Evolutionary conservation across 1,284 basidiomycete species (phyloP).

Genomic region (Schizophyllum amplum): DNA sequence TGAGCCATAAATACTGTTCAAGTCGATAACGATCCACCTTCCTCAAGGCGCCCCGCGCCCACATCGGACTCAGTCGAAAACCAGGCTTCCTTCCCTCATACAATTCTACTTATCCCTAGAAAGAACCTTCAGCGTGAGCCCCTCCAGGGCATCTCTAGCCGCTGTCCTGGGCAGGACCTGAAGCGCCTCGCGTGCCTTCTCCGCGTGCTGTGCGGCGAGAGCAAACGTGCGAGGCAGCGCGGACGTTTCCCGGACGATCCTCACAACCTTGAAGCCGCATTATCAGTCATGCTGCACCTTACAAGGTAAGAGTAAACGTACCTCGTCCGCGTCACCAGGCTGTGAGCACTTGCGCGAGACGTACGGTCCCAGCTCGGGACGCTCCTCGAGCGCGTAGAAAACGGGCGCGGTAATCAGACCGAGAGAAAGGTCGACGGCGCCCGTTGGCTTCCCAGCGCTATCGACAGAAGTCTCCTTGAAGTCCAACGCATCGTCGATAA

Average conservation of each 20-base stretch:
- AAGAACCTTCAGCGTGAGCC: not conserved
- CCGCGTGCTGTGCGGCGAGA: not conserved
- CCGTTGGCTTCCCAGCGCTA: not conserved
- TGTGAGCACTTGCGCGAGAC: not conserved
- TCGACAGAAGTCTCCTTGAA: not conserved
- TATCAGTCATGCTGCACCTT: not conserved
- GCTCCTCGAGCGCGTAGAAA: not conserved
- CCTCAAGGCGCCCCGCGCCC: no score
- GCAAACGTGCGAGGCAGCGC: not conserved
- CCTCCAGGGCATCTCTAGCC: not conserved
- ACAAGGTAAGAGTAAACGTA: not conserved
- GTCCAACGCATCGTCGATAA: not conserved
- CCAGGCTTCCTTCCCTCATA: no score
- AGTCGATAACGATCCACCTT: no score
- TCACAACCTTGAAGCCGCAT: not conserved
- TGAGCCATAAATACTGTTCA: no score
- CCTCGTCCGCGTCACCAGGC: not conserved
- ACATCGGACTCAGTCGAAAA: not conserved
- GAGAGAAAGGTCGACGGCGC: not conserved
- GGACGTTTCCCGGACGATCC: not conserved
- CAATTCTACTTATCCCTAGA: not conserved
- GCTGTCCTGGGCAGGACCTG: not conserved
- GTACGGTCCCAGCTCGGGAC: not conserved
- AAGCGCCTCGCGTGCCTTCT: not conserved
- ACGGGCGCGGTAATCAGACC: not conserved